These are phyloP conservation scores for Atkinsonella texensis DNA, from an alignment of 2,329 filamentous ascomycete species.

Conservation along the genomic window DNA sequence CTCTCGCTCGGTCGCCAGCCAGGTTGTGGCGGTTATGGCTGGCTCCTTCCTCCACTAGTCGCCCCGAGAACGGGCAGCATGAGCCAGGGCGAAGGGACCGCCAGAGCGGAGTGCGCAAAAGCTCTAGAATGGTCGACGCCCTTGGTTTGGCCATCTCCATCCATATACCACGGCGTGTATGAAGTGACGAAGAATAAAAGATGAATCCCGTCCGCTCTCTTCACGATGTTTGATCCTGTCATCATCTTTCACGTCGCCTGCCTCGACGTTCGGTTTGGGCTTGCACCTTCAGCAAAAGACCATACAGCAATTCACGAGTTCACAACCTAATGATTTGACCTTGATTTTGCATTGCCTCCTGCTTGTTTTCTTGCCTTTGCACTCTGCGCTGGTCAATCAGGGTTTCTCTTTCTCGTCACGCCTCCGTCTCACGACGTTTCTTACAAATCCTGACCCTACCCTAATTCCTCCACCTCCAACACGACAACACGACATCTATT, in stretches of 20 bases:
- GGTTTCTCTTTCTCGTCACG: not conserved
- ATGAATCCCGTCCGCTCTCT: slow-evolving; percentile 5
- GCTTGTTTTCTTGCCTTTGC: not conserved
- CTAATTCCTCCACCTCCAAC: not conserved
- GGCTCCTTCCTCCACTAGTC: slow-evolving; percentile 5
- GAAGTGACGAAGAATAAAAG: slow-evolving; percentile 9
- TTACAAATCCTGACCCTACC: not conserved
- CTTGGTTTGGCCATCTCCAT: not conserved
- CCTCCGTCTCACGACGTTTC: not conserved
- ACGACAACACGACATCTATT: not conserved
- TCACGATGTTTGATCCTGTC: not conserved
- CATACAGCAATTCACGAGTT: no score
- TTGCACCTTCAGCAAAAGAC: no score
- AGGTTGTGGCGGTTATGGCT: not conserved
- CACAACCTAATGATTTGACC: no score
- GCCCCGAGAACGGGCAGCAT: not conserved
- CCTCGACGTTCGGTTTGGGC: not conserved
- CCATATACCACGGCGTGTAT: slow-evolving; percentile 9
- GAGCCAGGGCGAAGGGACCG: not conserved
- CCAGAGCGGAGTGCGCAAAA: slow-evolving; percentile 1
- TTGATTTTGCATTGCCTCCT: no score
- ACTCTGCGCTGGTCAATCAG: not conserved
- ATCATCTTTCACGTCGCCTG: not conserved
- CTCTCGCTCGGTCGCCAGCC: not conserved
- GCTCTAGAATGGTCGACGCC: slow-evolving; percentile 6